Percentiles rank a stretch among this genome's conserved stretches.
phyloP scores from a whole-genome alignment of 2,329 filamentous ascomycete species.

The Exophiala aquamarina region DNA sequence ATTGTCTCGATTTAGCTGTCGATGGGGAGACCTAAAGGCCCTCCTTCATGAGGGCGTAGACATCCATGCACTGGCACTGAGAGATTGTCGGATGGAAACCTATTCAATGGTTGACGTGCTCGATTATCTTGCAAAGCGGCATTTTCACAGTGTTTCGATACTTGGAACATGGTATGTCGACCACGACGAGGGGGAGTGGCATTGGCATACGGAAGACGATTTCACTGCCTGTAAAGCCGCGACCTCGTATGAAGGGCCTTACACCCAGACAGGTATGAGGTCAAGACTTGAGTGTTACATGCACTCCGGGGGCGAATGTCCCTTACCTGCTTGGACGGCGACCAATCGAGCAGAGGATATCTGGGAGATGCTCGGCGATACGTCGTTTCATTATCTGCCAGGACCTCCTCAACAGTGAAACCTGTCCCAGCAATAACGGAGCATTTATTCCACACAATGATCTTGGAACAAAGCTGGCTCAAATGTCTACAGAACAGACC shows the following conservation, averaged over 20 bases:
- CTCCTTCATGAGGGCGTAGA: slow-evolving; percentile 13
- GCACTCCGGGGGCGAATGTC: slow-evolving; percentile 13
- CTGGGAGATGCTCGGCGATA: slow-evolving; percentile 22
- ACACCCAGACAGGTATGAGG: slow-evolving; percentile 11
- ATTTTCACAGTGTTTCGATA: slow-evolving; percentile 7
- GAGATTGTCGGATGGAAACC: slow-evolving; percentile 18
- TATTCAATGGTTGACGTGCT: slow-evolving; percentile 20
- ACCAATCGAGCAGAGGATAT: slow-evolving; percentile 5
- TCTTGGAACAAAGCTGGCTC: too few relatives aligned
- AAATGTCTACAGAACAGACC: too few relatives aligned
- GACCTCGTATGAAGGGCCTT: slow-evolving; percentile 23
- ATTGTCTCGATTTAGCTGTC: slow-evolving; percentile 17
- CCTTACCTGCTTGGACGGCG: slow-evolving; percentile 16
- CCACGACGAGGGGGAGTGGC: slow-evolving; percentile 12
- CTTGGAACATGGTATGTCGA: slow-evolving; percentile 21
- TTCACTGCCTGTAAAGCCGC: slow-evolving; percentile 16
- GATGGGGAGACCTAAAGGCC: slow-evolving; percentile 13
- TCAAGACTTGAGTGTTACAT: slow-evolving; percentile 18
- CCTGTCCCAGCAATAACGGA: too few relatives aligned
- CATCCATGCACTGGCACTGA: slow-evolving; percentile 12
- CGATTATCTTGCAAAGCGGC: slow-evolving; percentile 8
- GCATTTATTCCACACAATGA: too few relatives aligned
- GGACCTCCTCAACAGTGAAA: neutral
- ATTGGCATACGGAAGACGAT: slow-evolving; percentile 7
- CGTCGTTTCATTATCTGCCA: slow-evolving; percentile 22